Conservation (phyloP, 495 filamentous ascomycete species). For the Penicillium canescens region DNA sequence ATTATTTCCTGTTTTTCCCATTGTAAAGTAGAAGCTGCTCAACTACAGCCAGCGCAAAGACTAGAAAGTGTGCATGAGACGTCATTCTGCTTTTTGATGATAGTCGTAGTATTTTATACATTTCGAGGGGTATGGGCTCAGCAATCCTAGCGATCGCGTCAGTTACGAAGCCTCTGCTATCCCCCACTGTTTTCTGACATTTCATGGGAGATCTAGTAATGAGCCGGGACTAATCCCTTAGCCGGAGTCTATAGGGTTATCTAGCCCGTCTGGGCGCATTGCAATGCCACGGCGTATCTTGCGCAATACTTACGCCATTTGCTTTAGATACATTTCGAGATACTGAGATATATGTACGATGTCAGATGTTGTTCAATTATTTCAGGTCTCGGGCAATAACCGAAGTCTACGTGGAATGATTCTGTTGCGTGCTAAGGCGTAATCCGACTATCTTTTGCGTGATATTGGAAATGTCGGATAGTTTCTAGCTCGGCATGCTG, state of each 20-base stretch:
- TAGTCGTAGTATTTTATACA: background rate
- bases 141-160: background rate
- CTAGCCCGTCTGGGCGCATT: background rate
- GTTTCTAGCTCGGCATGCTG: no score
- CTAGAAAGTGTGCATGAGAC: no score
- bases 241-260: background rate
- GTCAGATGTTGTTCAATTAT: no score
- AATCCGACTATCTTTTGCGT: no score
- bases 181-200: background rate
- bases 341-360: no score
- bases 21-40: background rate
- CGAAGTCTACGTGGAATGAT: no score
- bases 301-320: constrained; percentile 1
- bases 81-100: background rate
- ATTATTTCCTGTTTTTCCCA: background rate
- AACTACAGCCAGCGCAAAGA: no score
- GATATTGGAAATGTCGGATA: no score
- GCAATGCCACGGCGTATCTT: background rate
- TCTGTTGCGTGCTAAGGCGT: no score
- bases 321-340: no score
- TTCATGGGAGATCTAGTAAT: background rate
- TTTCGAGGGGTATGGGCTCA: background rate
- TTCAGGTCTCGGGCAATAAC: no score
- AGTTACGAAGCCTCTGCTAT: background rate
- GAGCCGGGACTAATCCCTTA: background rate